Evolutionary conservation across 2,329 filamentous ascomycete genomes (phyloP).

Genomic region (Paracoccidioides brasiliensis): DNA sequence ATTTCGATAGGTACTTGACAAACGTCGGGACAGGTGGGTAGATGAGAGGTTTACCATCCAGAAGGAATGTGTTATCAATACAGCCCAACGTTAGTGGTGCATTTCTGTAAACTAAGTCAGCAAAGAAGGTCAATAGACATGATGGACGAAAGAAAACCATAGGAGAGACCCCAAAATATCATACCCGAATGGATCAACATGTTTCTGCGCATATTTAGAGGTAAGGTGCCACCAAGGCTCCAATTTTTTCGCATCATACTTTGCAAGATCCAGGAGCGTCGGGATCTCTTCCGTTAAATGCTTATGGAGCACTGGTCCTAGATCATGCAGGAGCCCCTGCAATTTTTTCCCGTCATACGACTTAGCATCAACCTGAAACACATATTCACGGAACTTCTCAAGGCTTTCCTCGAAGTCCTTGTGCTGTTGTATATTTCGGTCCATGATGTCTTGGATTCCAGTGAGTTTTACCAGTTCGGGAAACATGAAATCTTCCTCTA

Average conservation of each 20-base stretch:
- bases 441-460: slow-evolving; percentile 19
- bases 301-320: slow-evolving; percentile 14
- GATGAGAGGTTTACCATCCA: slow-evolving; percentile 7
- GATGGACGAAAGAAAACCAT: not conserved
- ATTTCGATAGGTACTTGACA: slow-evolving; percentile 5
- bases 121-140: not conserved
- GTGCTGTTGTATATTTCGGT: slow-evolving; percentile 22
- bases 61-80: slow-evolving; percentile 13
- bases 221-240: slow-evolving; percentile 10
- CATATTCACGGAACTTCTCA: slow-evolving; percentile 12
- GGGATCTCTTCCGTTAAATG: slow-evolving; percentile 17
- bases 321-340: slow-evolving; percentile 12
- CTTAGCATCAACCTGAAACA: slow-evolving; percentile 11
- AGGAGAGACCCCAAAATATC: not conserved
- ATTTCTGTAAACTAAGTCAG: slow-evolving; percentile 7
- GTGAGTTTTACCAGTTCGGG: slow-evolving; percentile 19
- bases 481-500: slow-evolving; percentile 22
- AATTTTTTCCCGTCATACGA: slow-evolving; percentile 13
- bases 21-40: slow-evolving; percentile 5
- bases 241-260: slow-evolving; percentile 12
- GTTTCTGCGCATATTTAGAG: slow-evolving; percentile 9
- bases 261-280: slow-evolving; percentile 10
- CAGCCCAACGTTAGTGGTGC: slow-evolving; percentile 13
- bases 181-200: slow-evolving; percentile 3
- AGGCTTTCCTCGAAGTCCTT: slow-evolving; percentile 12